A percentile compares a stretch with the other conserved stretches of the same genome.
Evolutionary conservation across 257 asterid species (phyloP).

Genomic region (Schizonepeta tenuifolia): DNA sequence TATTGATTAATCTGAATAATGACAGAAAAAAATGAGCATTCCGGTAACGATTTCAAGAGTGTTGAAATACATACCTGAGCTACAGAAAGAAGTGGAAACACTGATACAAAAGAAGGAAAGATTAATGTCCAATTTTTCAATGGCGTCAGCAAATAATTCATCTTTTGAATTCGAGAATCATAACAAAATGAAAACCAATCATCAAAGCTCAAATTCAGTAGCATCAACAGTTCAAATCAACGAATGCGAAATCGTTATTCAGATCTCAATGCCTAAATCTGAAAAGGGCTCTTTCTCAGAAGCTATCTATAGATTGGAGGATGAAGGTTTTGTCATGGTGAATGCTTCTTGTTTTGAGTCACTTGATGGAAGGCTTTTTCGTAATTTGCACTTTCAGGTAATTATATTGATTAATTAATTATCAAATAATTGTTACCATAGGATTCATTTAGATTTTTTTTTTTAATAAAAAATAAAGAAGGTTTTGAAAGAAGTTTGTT

Average conservation of each 20-base stretch:
- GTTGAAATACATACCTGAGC: constrained; percentile 74
- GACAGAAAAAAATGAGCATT: constrained; percentile 70
- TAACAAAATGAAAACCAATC: not conserved
- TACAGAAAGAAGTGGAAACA: constrained; percentile 60
- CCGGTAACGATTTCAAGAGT: constrained; percentile 64
- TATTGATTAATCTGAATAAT: not conserved
- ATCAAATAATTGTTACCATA: not conserved
- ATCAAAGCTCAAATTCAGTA: constrained; percentile 29
- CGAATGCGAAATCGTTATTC: constrained; percentile 54
- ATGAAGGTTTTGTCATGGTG: constrained; percentile 49
- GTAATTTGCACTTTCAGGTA: constrained; percentile 69
- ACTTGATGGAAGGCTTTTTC: constrained; percentile 56
- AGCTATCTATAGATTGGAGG: constrained; percentile 48
- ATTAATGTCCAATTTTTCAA: constrained; percentile 34
- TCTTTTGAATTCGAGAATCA: constrained; percentile 1
- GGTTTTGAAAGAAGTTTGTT: not conserved
- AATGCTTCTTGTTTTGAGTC: constrained; percentile 58
- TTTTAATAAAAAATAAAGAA: not conserved
- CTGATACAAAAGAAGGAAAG: constrained; percentile 49
- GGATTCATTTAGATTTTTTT: not conserved
- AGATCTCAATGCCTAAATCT: constrained; percentile 41
- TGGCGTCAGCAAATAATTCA: constrained; percentile 24
- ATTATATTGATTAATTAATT: not conserved
- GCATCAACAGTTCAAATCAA: constrained; percentile 42
- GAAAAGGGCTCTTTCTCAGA: constrained; percentile 38